Evolutionary conservation across 2,329 filamentous ascomycete species (phyloP), one percentile per base, ranked within the genome.

Genomic region (Ceratocystis huliohia): DNA sequence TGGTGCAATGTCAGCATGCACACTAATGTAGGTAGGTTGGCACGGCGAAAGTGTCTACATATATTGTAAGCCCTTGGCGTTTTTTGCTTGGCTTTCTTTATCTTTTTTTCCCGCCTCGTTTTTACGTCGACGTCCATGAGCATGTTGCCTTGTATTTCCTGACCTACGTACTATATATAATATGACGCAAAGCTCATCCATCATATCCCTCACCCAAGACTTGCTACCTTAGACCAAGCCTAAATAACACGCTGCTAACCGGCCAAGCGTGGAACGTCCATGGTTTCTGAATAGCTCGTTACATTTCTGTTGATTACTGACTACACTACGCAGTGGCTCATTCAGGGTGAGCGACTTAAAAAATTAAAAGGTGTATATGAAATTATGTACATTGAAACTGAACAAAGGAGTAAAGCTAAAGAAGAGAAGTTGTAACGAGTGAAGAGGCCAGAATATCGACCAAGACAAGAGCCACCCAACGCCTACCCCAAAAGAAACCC

Each of bases 11-110:
- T 76, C 76, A 46, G 78, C 74, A 70, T 85, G 83, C 71, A 75
- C 67, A 41, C 72, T 84, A 3, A 85, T 85, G 83, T 85, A 66
- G 37, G 44, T 37, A 20, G 33, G 44, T 37, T 7, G 17, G 63
- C 10, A 20, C 7, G n/a, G 25, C 15, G 6, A 15, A 30, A n/a
- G 8, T 17, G 6, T 8, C 15, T 17, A 15, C 30, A 44, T 62
- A 62, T 62, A 25, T 44, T 8, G 20, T 17, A 63, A 37, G 28
- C 8, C 17, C 28, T 15, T 53, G 13, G 10, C n/a, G 13, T 13
- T 3, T 41, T 41, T 41, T 41, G 37, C 37, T 15, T 41, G 13
- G 37, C 1, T 56, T 20, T 44, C 57, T 66, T 63, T 3, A 7
- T 56, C 59, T 44, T 56, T 6, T 62, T 48, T 56, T 59, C 17